Percentiles rank a stretch among this genome's conserved stretches.
Conservation (phyloP, 768 basidiomycete species). For the Gautieria morchelliformis region DNA sequence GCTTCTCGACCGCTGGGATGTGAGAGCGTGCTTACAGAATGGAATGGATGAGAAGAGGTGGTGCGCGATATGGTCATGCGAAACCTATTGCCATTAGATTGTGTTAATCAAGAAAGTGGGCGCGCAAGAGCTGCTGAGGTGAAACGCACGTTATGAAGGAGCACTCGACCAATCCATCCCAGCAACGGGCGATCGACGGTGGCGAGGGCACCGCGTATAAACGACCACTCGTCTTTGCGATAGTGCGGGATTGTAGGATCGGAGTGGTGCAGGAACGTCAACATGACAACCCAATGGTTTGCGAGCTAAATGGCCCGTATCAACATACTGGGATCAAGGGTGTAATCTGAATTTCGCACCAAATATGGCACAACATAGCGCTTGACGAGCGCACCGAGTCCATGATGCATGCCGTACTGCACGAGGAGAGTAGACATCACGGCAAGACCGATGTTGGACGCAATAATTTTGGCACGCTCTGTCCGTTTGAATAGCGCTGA, state of each 20-base stretch:
- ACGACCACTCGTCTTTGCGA: slow-evolving; percentile 12
- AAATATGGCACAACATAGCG: neutral
- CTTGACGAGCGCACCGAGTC: neutral
- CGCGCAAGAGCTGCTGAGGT: neutral
- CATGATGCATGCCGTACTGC: neutral
- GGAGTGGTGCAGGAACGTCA: slow-evolving; percentile 10
- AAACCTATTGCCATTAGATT: neutral
- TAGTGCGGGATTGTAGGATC: slow-evolving; percentile 11
- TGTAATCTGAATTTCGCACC: neutral
- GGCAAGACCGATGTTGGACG: neutral
- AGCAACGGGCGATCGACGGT: slow-evolving; percentile 11
- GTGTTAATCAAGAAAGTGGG: neutral
- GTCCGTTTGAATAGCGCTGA: slow-evolving; percentile 14
- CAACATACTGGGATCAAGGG: neutral
- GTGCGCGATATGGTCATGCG: slow-evolving; percentile 12
- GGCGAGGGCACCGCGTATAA: slow-evolving; percentile 4
- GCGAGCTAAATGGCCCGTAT: neutral
- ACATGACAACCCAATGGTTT: slow-evolving; percentile 4
- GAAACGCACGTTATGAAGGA: slow-evolving; percentile 10
- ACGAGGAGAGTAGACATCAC: neutral
- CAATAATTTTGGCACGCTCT: neutral
- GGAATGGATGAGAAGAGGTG: slow-evolving; percentile 11
- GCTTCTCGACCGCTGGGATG: neutral
- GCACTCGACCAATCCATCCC: slow-evolving; percentile 12
- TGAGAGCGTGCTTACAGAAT: neutral